Evolutionary conservation across 305 asterid species (phyloP).

Genomic region (Fraxinus greggii): DNA sequence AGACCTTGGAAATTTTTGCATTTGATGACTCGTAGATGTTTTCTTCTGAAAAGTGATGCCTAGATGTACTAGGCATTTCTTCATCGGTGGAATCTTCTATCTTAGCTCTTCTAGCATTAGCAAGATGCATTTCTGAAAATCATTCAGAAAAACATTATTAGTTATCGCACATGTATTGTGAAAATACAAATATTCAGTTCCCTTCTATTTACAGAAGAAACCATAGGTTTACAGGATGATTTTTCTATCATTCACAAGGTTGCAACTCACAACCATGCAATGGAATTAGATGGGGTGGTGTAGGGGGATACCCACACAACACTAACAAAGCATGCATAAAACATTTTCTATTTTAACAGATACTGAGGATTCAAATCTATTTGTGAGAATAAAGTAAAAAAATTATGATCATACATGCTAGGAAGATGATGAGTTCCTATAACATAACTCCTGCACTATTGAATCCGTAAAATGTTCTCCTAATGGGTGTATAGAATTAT

Average conservation of each 20-base stretch:
- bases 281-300: background rate
- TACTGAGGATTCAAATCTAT: constrained; percentile 10
- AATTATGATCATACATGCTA: constrained; percentile 21
- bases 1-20: constrained; percentile 52
- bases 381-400: constrained; percentile 4
- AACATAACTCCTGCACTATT: constrained; percentile 1
- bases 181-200: constrained; percentile 1
- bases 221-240: constrained; percentile 18
- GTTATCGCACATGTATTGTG: constrained; percentile 5
- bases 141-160: constrained; percentile 27
- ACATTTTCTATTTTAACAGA: background rate
- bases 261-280: constrained; percentile 7
- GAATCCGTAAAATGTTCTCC: constrained; percentile 3
- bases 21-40: constrained; percentile 47
- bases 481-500: constrained; percentile 12
- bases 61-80: constrained; percentile 80
- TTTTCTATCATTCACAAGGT: constrained; percentile 16
- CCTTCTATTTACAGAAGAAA: constrained; percentile 5
- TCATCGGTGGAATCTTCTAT: constrained; percentile 64
- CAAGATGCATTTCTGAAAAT: constrained; percentile 74
- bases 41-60: constrained; percentile 54
- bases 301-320: background rate
- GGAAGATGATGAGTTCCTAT: constrained; percentile 19
- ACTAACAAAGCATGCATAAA: constrained; percentile 7
- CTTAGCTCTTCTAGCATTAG: constrained; percentile 71